Evolutionary conservation across 495 filamentous ascomycete genomes (phyloP), one percentile per base, ranked within the genome.

Genomic region (Sporormia fimetaria): DNA sequence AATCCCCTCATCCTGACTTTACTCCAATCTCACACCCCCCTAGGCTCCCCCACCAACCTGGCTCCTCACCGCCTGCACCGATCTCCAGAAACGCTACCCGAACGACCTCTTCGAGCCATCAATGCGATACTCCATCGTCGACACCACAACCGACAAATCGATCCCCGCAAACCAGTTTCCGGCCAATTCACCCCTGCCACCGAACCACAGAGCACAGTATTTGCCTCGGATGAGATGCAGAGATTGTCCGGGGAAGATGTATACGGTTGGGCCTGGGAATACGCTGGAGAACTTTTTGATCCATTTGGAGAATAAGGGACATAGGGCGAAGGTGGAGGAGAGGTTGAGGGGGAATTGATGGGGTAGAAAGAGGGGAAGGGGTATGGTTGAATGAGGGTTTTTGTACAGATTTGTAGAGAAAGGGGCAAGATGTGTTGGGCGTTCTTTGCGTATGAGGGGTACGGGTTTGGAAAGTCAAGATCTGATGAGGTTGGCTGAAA

Each of bases 171-270:
- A 74, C 32, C 51, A 68, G 9, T 59, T 70, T 35, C 61, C 63
- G 11, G 65, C 68, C 0, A 61, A 56, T 29, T 61, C 70, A 16
- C 60, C 73, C 3, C 44, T 63, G 6, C 67, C 75, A 4, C 54
- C 67, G 5, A 57, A 71, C 48, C 60, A 81, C 44, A 79, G 81
- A 60, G 81, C 74, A 29, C 73, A 80, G 60, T 92, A 74, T 46
- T 67, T 92, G 26, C 86, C 90, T 0, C 73, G 90, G 21, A 94
- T 95, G 39, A 71, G 79, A 23, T 98, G 90, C 55, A 72, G 75
- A 28, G 90, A 95, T 56, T 95, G 90, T 61, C 83, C 88, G 2
- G 84, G 86, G 23, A 95, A 94, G 58, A 63, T 93, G 21, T 98
- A 98, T 58, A 94, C 81, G 0, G 80, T 85, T 1, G 81, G 83